These are phyloP conservation scores for Colletotrichum liriopes DNA, from an alignment of 2,329 filamentous ascomycete genomes.

Conservation along the genomic window DNA sequence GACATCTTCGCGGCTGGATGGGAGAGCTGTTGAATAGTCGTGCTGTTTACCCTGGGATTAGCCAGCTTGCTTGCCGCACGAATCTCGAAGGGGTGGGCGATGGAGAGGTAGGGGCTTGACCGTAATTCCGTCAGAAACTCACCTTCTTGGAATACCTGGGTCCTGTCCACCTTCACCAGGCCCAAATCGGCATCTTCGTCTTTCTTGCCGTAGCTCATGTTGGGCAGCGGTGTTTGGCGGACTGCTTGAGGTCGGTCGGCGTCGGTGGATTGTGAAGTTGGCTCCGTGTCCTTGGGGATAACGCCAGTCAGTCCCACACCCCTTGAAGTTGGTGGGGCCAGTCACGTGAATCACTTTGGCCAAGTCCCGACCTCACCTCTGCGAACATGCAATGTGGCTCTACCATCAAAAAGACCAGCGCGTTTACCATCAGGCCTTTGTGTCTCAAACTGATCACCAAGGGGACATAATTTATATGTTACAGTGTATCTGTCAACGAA, in stretches of 20 bases:
- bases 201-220: constrained; percentile 98
- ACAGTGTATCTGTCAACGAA: neutral
- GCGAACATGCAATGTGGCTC: constrained; percentile 6
- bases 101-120: neutral
- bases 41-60: constrained; percentile 68
- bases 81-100: constrained; percentile 26
- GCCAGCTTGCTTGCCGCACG: constrained; percentile 37
- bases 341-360: constrained; percentile 13
- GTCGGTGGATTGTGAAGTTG: constrained; percentile 46
- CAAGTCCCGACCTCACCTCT: constrained; percentile 7
- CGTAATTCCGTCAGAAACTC: constrained; percentile 48
- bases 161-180: constrained; percentile 97
- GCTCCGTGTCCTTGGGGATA: constrained; percentile 23
- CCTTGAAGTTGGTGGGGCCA: constrained; percentile 9
- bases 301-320: constrained; percentile 17
- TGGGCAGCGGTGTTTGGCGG: constrained; percentile 60
- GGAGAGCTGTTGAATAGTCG: constrained; percentile 98
- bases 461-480: neutral
- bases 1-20: constrained; percentile 96
- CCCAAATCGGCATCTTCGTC: constrained; percentile 96
- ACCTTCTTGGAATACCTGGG: constrained; percentile 99
- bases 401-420: neutral
- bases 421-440: neutral
- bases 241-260: constrained; percentile 50
- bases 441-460: neutral